These are phyloP conservation scores for Amaranthus tricolor DNA, from an alignment of 179 eudicot species.

Conservation along the genomic window DNA sequence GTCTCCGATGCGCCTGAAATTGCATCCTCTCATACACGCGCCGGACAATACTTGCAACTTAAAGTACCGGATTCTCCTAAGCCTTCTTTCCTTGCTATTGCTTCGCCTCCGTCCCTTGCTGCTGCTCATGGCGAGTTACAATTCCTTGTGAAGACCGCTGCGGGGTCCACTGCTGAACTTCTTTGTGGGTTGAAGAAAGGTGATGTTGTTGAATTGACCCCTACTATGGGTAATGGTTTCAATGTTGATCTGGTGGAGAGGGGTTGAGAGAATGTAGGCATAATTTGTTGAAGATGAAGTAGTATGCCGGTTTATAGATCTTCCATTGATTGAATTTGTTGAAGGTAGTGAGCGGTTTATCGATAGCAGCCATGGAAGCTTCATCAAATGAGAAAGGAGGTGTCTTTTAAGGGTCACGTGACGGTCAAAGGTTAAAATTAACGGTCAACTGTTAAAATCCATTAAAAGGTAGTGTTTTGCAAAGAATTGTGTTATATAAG, in stretches of 20 bases:
- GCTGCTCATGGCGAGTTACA: conserved; percentile 51
- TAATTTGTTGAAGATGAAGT: too few species aligned
- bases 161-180: conserved; percentile 85
- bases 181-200: conserved; percentile 58
- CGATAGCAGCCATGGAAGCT: too few species aligned
- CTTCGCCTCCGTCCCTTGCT: conserved; percentile 71
- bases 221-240: conserved; percentile 74
- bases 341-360: too few species aligned
- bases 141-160: conserved; percentile 64
- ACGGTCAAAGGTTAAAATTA: too few species aligned
- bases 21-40: conserved; percentile 49
- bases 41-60: conserved; percentile 88
- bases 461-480: too few species aligned
- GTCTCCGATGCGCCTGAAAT: conserved; percentile 65
- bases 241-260: conserved; percentile 43
- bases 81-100: conserved; percentile 76
- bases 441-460: too few species aligned
- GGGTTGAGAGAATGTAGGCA: too few species aligned
- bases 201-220: conserved; percentile 66
- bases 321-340: too few species aligned
- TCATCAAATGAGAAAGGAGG: too few species aligned
- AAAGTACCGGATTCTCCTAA: conserved; percentile 48
- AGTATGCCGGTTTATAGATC: too few species aligned
- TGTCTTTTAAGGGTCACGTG: too few species aligned
- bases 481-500: too few species aligned